Base-by-base conservation (phyloP, 257 asterid genomes). In the Nemophila menziesii region DNA sequence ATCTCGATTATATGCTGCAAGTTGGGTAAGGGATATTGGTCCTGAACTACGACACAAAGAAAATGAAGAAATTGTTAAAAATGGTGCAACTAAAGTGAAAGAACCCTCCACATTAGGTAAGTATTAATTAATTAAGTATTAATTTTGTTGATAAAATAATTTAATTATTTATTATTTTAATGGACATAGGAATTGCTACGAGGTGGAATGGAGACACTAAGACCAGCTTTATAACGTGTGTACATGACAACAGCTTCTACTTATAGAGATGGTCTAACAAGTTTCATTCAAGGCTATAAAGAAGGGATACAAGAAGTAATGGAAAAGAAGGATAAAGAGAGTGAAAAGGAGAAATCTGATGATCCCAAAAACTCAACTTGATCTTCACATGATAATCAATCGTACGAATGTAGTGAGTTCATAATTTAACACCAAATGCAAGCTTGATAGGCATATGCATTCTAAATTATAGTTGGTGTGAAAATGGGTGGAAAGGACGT, bases 21-120 rank as follows among this genome's bases (percentile, higher is more conserved):
- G 96, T 63, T 85, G 96, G 99, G 86, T 77, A 16, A 67, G 99
- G 67, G 96, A 85, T 48, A 85, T 85, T 40, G 94, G 94, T 54
- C 96, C 94, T 10, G 94, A 85, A 29, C 90, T 85, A 50, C 73
- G 93, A 50, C 63, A 85, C 82, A 85, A 62, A 54, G n/a, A n/a
- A n/a, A 60, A 60, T 51, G 53, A 50, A 60, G 78, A 65, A 46
- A 43, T 23, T 22, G 71, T 33, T 27, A 80, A 24, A 20, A 52
- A 63, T 16, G 65, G 59, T 6, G 56, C 39, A 16, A 11, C 49
- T 10, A 54, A 61, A 41, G 70, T 58, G 65, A 74, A 55, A 55
- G 96, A 74, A 20, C 86, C 93, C n/a, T 78, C 94, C 2, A 77
- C 84, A 1, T 55, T 85, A 11, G 92, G 97, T 82, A 67, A 62